A percentile compares a stretch with the other conserved stretches of the same genome.
Conservation (phyloP, 2,329 filamentous ascomycete genomes). For the Talaromyces pinophilus region DNA sequence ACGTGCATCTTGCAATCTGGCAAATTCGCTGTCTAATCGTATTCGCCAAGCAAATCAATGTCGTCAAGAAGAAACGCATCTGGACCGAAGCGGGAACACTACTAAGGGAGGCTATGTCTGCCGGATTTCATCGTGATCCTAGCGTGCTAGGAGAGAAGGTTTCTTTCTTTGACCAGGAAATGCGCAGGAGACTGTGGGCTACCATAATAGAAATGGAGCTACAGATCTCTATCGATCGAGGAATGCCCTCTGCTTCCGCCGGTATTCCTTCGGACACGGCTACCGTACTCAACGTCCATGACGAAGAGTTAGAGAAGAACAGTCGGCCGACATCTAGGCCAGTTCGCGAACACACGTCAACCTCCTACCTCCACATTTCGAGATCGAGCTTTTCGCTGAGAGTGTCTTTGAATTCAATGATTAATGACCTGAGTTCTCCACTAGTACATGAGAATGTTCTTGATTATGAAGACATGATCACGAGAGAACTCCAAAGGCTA, state of each 20-base stretch:
- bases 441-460: constrained; percentile 31
- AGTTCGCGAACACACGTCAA: constrained; percentile 28
- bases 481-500: constrained; percentile 29
- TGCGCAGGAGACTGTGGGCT: constrained; percentile 53
- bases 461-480: constrained; percentile 32
- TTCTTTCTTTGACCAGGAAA: constrained; percentile 52
- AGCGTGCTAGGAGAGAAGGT: constrained; percentile 39
- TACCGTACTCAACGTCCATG: constrained; percentile 31
- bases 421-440: constrained; percentile 32
- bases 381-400: constrained; percentile 31
- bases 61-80: constrained; percentile 52
- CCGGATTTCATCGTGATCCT: constrained; percentile 54
- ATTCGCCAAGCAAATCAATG: constrained; percentile 51
- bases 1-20: constrained; percentile 50
- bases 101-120: constrained; percentile 51
- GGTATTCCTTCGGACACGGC: constrained; percentile 25
- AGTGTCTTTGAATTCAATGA: constrained; percentile 30
- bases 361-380: constrained; percentile 33
- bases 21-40: constrained; percentile 53
- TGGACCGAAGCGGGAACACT: constrained; percentile 53
- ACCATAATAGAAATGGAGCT: constrained; percentile 56
- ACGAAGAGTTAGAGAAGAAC: constrained; percentile 29
- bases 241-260: constrained; percentile 45
- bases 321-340: constrained; percentile 27
- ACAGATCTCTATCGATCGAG: constrained; percentile 53